phyloP scores from a whole-genome alignment of 305 asterid genomes.

The Andrographis paniculata region DNA sequence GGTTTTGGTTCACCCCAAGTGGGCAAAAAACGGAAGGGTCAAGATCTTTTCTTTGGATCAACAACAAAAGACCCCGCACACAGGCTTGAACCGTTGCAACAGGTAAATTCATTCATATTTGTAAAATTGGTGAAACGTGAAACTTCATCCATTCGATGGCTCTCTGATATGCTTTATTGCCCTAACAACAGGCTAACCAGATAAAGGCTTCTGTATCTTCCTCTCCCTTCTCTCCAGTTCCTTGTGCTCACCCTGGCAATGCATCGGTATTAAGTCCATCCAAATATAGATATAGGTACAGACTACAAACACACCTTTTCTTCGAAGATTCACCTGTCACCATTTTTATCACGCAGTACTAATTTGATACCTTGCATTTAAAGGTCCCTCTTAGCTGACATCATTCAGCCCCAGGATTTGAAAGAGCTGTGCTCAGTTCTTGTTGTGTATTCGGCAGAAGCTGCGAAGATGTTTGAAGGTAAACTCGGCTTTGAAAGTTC shows the following conservation, averaged over 20 bases:
- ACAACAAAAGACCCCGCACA: conserved; percentile 45
- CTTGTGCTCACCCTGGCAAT: conserved; percentile 53
- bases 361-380: conserved; percentile 24
- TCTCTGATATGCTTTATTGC: background rate
- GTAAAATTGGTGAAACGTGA: conserved; percentile 8
- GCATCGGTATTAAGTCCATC: conserved; percentile 65
- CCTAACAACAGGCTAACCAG: conserved; percentile 52
- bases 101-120: conserved; percentile 38
- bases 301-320: conserved; percentile 20
- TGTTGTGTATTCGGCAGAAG: conserved; percentile 82
- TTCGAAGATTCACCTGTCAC: conserved; percentile 10
- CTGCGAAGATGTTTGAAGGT: conserved; percentile 91
- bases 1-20: conserved; percentile 86
- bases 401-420: conserved; percentile 89
- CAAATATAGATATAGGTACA: conserved; percentile 84
- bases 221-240: conserved; percentile 43
- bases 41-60: conserved; percentile 55
- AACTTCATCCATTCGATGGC: conserved; percentile 4
- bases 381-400: conserved; percentile 95
- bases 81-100: conserved; percentile 57
- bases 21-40: conserved; percentile 68
- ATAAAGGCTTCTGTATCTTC: conserved; percentile 45
- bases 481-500: conserved; percentile 15
- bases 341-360: conserved; percentile 27
- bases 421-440: conserved; percentile 95